Base-by-base conservation (phyloP, 495 filamentous ascomycete genomes). In the Neurospora sp. region DNA sequence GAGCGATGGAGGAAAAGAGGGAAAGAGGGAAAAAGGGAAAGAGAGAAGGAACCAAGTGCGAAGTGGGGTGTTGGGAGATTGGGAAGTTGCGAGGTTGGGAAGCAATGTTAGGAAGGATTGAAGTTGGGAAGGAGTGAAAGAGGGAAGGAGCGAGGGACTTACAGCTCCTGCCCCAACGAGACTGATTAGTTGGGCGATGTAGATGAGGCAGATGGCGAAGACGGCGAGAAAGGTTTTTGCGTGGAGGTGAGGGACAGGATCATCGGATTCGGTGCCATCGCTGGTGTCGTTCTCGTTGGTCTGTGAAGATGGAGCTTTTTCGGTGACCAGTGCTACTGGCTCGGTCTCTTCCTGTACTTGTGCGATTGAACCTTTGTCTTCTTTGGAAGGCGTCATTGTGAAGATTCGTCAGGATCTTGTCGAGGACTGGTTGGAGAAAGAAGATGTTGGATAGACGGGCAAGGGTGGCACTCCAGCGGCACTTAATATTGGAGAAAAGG, bases 81-180 rank as follows among this genome's bases (percentile, higher is more conserved):
- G 35, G 39, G 37, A 31, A 14, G 12, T 3, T 35, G 31, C 2
- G 31, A 35, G 3, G 31, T 35, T 35, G 31, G 31, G 31, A 4
- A n/a, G n/a, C n/a, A n/a, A n/a, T n/a, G n/a, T n/a, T n/a, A n/a
- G n/a, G n/a, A n/a, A n/a, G n/a, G n/a, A n/a, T n/a, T n/a, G n/a
- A n/a, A n/a, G n/a, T n/a, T n/a, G 31, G 11, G 20, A 69, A 73
- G 35, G 9, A 2, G 14, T 12, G 70, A 23, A n/a, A 1, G 23
- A 31, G 12, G 38, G 9, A 39, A 12, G 1, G 42, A 20, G 4
- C 8, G 48, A 23, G 11, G 14, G 18, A 78, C 81, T 59, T 76
- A 81, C 81, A 39, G 79, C 78, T 35, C 81, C 81, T 2, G 79
- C 81, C 5, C 79, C 79, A 14, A 82, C 79, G 4, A 82, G 42